Evolutionary conservation across 2,329 filamentous ascomycete species (phyloP).

Genomic region (Cladosporium sp.): DNA sequence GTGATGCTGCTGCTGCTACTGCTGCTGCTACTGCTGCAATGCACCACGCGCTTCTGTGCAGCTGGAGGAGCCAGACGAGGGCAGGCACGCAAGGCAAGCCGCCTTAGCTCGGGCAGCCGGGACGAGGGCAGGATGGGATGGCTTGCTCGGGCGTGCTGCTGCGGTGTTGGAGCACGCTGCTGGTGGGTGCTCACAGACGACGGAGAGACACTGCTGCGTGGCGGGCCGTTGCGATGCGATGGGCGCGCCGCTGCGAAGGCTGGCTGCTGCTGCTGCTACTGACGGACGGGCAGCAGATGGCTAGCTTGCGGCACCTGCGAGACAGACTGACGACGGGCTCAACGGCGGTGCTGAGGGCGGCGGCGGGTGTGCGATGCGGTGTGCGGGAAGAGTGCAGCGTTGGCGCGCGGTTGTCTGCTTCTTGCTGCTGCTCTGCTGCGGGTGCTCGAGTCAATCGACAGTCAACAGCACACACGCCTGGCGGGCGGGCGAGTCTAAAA

Average conservation of each 20-base stretch:
- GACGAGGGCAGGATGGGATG: neutral
- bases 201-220: neutral
- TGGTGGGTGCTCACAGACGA: neutral
- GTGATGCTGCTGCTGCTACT: too few relatives aligned
- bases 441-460: conserved; percentile 8
- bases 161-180: neutral
- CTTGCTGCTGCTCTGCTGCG: neutral
- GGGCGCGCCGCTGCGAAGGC: conserved; percentile 7
- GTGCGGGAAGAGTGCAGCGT: conserved; percentile 10
- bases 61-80: neutral
- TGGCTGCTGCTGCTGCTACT: neutral
- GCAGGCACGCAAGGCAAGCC: conserved; percentile 10
- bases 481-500: conserved; percentile 8
- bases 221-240: conserved; percentile 13
- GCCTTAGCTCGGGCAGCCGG: neutral
- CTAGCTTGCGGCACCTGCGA: neutral
- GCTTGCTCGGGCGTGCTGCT: neutral
- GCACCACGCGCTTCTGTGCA: conserved; percentile 13
- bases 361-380: conserved; percentile 2
- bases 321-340: neutral
- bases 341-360: neutral
- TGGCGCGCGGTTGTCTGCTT: conserved; percentile 1
- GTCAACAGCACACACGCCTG: neutral
- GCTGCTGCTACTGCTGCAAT: neutral
- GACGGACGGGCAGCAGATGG: neutral